phyloP scores from a whole-genome alignment of 176 grass and related monocot genomes.

The Bromus sterilis region DNA sequence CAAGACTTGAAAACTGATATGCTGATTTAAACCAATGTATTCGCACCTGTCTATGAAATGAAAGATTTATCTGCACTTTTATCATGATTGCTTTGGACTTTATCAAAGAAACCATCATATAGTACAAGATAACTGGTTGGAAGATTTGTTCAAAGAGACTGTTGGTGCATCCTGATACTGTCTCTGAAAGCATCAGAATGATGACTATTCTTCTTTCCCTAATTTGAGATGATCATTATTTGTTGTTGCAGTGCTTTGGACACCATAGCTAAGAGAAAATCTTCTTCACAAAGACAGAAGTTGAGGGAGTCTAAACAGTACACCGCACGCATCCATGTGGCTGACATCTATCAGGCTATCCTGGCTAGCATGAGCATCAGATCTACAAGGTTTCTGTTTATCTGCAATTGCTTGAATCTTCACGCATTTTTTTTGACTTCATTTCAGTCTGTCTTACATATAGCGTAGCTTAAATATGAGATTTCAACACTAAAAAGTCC shows the following conservation, averaged over 20 bases:
- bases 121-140: neutral
- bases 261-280: constrained; percentile 61
- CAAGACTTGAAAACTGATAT: neutral
- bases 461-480: neutral
- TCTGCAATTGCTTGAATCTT: neutral
- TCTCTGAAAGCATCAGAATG: neutral
- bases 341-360: constrained; percentile 75
- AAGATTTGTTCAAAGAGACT: neutral
- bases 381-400: constrained; percentile 41
- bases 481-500: neutral
- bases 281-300: constrained; percentile 55
- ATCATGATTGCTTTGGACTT: neutral
- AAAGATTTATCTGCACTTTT: neutral
- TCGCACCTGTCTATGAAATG: neutral
- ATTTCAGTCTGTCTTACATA: neutral
- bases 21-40: neutral
- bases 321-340: constrained; percentile 69
- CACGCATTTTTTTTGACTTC: neutral
- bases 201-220: neutral
- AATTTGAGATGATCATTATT: neutral
- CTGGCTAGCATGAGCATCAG: constrained; percentile 48
- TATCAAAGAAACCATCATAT: neutral
- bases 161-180: neutral
- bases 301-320: constrained; percentile 59
- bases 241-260: constrained; percentile 72